Evolutionary conservation across 129 eudicot genomes (phyloP), one percentile per base, ranked within the genome.

Genomic region (Cynara cardunculus): DNA sequence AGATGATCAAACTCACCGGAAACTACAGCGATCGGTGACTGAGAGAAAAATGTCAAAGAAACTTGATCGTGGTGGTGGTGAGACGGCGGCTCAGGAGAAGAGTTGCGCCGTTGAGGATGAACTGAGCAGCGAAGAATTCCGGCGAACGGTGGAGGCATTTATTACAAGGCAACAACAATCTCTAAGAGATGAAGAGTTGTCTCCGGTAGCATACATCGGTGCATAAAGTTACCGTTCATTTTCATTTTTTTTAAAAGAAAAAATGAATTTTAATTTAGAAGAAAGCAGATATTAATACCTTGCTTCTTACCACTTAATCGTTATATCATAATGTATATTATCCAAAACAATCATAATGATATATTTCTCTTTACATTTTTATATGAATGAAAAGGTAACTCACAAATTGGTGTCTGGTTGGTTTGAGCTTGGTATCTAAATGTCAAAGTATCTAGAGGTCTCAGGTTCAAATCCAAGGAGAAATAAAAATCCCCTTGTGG

Each of bases 91-190:
- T 70, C 22, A 67, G 18, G 82, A 66, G 69, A 46, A 22, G 34
- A 59, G 78, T 22, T 64, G 46, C 22, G 64, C 80, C 30, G 74
- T 84, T 16, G 93, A 82, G 79, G 96, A 94, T 41, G 90, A 84
- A 69, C 83, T 94, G 89, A 92, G 94, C 66, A 74, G 78, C 35
- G 97, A 92, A 37, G 99, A 92, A 75, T 94, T 94, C 86, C 84
- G 94, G 86, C 84, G 81, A 53, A 88, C 87, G 27, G 96, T 94
- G 73, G 99, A 94, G 84, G 96, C 82, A 25, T 94, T 94, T 72
- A 94, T 94, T 80, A 94, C 90, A 8, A 83, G 94, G 73, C 99
- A 94, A 56, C 97, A 94, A 82, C 87, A 83, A 72, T 81, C 87
- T 26, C 44, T 94, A 75, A 84, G 94, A 82, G 91, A 90, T 25